Evolutionary conservation across 768 basidiomycete species (phyloP), one percentile per base, ranked within the genome.

Genomic region (Trametes maxima): DNA sequence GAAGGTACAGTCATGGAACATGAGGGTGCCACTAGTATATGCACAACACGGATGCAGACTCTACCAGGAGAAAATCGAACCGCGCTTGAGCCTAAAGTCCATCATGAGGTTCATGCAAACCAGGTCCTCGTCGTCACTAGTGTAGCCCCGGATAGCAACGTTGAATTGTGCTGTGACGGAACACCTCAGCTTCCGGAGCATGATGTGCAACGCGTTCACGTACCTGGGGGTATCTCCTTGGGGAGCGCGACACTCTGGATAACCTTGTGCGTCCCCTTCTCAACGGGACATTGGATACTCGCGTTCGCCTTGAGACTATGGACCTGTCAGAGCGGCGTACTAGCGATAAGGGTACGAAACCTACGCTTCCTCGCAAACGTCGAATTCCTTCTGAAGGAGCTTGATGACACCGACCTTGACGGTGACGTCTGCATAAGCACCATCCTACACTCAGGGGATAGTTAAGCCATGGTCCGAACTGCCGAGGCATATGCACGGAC

Each of bases 341-440:
- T 13, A 10, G 7, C 24, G 47, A 39, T 16, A 24, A 37, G 33
- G n/a, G 0, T 10, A 4, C 33, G 21, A 43, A 3, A 85, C 95
- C 69, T 79, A 97, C 92, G 95, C 94, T 76, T 98, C 95, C 61
- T 95, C 82, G 72, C 96, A 98, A 35, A 98, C 75, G 65, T 98
- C 93, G 66, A 98, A 96, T 17, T 66, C 70, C 78, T 92, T 97
- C 46, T 79, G 74, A 35, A 98, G 77, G n/a, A 98, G 72, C 78
- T 93, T 97, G 70, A 99, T 84, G 28, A 93, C 76, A 24, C 97
- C 97, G n/a, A 98, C 80, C 74, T 98, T 98, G 57, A 99, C 96
- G 1, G 76, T 75, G 4, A 99, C 94, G 66, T 95, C 87, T 8
- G 90, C 96, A 68, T 85, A 91, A 40, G 96, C 91, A 5, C 97